phyloP scores from a whole-genome alignment of 140 eudicot species.

The Stevia rebaudiana region DNA sequence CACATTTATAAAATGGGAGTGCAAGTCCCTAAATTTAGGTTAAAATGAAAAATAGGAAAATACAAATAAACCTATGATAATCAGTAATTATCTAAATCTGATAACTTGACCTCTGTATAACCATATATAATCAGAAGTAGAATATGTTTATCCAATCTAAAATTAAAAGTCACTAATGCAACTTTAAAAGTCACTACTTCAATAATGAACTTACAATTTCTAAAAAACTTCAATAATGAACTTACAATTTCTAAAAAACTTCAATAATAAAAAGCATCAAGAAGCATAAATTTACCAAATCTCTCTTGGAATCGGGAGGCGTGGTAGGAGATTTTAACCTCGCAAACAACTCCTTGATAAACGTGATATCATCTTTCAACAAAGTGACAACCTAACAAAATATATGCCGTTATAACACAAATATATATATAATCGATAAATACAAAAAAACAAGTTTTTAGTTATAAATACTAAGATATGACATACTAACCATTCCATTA shows the following conservation, averaged over 20 bases:
- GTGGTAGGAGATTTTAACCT: slow-evolving; percentile 66
- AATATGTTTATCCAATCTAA: neutral
- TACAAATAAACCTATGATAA: neutral
- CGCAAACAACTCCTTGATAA: slow-evolving; percentile 76
- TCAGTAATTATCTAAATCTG: neutral
- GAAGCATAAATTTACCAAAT: slow-evolving; percentile 44
- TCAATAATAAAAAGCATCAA: slow-evolving; percentile 6
- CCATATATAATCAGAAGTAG: neutral
- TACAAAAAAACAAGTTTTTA: neutral
- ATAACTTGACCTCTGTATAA: neutral
- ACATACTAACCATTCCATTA: slow-evolving; percentile 65
- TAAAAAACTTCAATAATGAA: slow-evolving; percentile 9
- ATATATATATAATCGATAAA: neutral
- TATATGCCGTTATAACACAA: no score
- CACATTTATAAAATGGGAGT: neutral
- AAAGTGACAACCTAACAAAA: slow-evolving; percentile 69
- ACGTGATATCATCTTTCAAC: slow-evolving; percentile 73
- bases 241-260: neutral
- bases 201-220: slow-evolving; percentile 2
- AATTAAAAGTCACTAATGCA: neutral
- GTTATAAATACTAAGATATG: neutral
- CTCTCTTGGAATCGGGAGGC: slow-evolving; percentile 59
- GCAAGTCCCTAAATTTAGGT: neutral
- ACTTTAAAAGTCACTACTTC: neutral
- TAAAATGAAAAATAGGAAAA: neutral